Evolutionary conservation across 139 green algal species (phyloP), one percentile per base, ranked within the genome.

Genomic region (Spirogloea muscicola): DNA sequence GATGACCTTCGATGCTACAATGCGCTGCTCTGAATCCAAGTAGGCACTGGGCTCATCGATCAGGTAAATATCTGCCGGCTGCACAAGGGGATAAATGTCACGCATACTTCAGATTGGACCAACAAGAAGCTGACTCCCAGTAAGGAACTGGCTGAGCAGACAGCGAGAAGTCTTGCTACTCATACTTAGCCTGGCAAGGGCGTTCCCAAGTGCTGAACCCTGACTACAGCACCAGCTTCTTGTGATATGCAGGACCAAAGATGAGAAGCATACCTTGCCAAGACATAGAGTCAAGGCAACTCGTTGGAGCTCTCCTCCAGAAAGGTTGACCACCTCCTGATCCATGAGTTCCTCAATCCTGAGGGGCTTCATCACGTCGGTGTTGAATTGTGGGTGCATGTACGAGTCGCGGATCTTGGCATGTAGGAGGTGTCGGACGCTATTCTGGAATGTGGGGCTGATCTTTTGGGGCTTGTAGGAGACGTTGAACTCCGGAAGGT

Each of bases 401-500:
- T 95, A 97, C 33, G 75, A 86, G 70, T 97, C 91, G 21, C 90
- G 84, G 39, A 88, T 86, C 82, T 92, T 91, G 88, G 95, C 96
- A 85, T 96, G 89, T 67, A 98, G 89, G 79, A 98, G 86, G 58
- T 94, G 82, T 41, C 94, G 86, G 51, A 97, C 87, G 89, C 25
- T 95, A 48, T 89, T 86, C 37, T 91, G 86, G 82, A 98, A 98
- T 84, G 97, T 98, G 68, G 94, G 94, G 9, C 82, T 90, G 82
- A 98, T 98, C 87, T 98, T 98, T 87, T 99, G 94, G 9, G 94
- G 94, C 88, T 99, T 99, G 88, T 98, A 97, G 57, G 82, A 91
- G 21, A 98, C 90, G 42, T 91, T 90, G 82, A 89, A 97, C 75
- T 94, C 85, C 9, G 90, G 87, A 33, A 96, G 40, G 58, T 96